Percentiles rank a stretch among this genome's conserved stretches.
Evolutionary conservation across 2,329 filamentous ascomycete genomes (phyloP).

Genomic region (Nemania sp.): DNA sequence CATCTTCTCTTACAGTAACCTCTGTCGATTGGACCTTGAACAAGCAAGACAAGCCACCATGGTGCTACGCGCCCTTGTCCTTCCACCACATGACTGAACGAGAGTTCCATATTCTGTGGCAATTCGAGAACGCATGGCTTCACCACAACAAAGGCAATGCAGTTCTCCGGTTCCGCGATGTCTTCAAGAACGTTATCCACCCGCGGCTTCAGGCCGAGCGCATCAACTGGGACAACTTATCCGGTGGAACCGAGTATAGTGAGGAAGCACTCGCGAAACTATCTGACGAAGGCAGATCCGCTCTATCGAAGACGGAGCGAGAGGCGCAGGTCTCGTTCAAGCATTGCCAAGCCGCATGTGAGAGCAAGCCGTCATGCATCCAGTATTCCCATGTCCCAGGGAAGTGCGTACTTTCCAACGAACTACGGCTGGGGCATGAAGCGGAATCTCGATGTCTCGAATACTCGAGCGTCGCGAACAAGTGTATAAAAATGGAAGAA

Average conservation of each 20-base stretch:
- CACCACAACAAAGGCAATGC: neutral
- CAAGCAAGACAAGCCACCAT: conserved; percentile 14
- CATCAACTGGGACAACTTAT: conserved; percentile 16
- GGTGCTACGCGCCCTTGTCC: conserved; percentile 26
- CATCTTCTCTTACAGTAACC: conserved; percentile 1
- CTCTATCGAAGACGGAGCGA: conserved; percentile 2
- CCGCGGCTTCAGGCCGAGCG: conserved; percentile 8
- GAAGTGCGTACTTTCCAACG: conserved; percentile 17
- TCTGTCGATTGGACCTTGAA: conserved; percentile 17
- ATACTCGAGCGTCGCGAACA: conserved; percentile 1
- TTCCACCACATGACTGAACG: conserved; percentile 24
- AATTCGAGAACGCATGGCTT: conserved; percentile 22
- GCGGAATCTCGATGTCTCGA: conserved; percentile 13
- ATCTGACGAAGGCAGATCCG: neutral
- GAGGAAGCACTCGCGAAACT: conserved; percentile 11
- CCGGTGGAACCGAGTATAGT: conserved; percentile 20
- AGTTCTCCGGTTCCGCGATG: conserved; percentile 11
- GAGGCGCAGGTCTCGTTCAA: conserved; percentile 14
- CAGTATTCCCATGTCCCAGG: conserved; percentile 12
- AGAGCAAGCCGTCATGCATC: conserved; percentile 20
- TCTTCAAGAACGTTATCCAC: conserved; percentile 6
- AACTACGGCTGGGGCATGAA: conserved; percentile 20
- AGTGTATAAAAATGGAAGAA: neutral
- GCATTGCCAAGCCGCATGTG: conserved; percentile 17
- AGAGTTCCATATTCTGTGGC: conserved; percentile 16